A percentile compares a stretch with the other conserved stretches of the same genome.
These are phyloP conservation scores for Talaromyces piceae DNA, from an alignment of 2,329 filamentous ascomycete species.

Conservation along the genomic window DNA sequence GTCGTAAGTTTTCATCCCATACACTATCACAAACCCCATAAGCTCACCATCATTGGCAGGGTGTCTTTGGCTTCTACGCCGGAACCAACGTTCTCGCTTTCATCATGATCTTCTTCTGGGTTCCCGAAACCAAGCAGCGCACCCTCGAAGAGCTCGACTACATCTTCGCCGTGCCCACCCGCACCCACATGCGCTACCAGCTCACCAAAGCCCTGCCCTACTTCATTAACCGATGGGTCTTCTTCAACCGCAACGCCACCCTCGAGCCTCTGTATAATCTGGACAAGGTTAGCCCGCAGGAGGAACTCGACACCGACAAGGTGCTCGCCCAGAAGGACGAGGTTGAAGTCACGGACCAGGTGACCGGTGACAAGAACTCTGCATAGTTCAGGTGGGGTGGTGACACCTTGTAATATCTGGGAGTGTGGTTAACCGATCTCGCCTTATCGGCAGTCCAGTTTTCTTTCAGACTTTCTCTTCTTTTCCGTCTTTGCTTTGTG, in stretches of 20 bases:
- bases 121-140: slow-evolving; percentile 51
- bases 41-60: background rate
- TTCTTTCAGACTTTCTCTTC: no score
- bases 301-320: background rate
- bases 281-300: slow-evolving; percentile 13
- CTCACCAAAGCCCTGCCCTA: slow-evolving; percentile 50
- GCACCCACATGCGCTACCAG: slow-evolving; percentile 52
- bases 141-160: slow-evolving; percentile 54
- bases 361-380: background rate
- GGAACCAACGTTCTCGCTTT: slow-evolving; percentile 55
- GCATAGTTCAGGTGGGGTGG: no score
- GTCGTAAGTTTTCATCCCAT: slow-evolving; percentile 29
- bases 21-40: slow-evolving; percentile 1
- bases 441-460: background rate
- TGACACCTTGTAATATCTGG: no score
- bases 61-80: slow-evolving; percentile 16
- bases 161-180: slow-evolving; percentile 52
- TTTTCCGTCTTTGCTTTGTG: no score
- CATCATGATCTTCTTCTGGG: slow-evolving; percentile 56
- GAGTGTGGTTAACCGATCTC: background rate
- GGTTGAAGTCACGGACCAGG: background rate
- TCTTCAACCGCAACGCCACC: slow-evolving; percentile 39
- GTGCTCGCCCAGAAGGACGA: background rate
- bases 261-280: slow-evolving; percentile 48
- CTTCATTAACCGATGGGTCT: slow-evolving; percentile 53